These are phyloP conservation scores for Penicillium lagena DNA, from an alignment of 495 filamentous ascomycete species.

Conservation along the genomic window DNA sequence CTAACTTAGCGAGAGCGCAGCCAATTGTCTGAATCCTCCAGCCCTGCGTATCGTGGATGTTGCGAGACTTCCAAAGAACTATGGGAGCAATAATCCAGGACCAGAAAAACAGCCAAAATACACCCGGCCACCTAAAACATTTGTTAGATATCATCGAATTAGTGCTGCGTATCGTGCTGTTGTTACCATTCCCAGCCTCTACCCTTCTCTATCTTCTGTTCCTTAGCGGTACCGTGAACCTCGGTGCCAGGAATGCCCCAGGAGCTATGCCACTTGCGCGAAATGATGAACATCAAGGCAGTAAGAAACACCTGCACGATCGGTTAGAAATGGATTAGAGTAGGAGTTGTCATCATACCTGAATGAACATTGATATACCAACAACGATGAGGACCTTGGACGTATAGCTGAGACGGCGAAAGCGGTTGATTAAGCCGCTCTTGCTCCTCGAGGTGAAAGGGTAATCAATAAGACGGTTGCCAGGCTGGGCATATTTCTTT, in stretches of 20 bases:
- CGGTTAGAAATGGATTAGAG: constrained; percentile 1
- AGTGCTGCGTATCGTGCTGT: neutral
- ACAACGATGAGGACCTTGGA: constrained; percentile 19
- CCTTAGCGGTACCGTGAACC: constrained; percentile 28
- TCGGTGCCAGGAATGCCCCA: constrained; percentile 47
- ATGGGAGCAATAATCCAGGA: constrained; percentile 50
- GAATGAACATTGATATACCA: constrained; percentile 19
- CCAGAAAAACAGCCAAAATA: constrained; percentile 61
- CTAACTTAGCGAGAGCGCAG: constrained; percentile 47
- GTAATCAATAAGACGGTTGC: constrained; percentile 1
- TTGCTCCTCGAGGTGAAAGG: constrained; percentile 3
- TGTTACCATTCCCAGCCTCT: constrained; percentile 60
- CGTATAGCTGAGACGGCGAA: constrained; percentile 23
- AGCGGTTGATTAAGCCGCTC: constrained; percentile 16
- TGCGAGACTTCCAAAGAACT: constrained; percentile 36
- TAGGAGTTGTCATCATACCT: constrained; percentile 9
- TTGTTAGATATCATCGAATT: constrained; percentile 4
- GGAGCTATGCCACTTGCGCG: constrained; percentile 57
- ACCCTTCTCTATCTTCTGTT: constrained; percentile 31
- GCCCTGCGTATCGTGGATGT: constrained; percentile 58
- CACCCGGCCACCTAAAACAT: constrained; percentile 44
- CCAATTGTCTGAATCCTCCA: constrained; percentile 62
- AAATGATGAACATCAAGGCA: constrained; percentile 56
- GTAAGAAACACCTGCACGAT: constrained; percentile 47
- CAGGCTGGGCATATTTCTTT: constrained; percentile 21